phyloP scores from a whole-genome alignment of 805 yeast species.

The Saccharomycopsis vini region DNA sequence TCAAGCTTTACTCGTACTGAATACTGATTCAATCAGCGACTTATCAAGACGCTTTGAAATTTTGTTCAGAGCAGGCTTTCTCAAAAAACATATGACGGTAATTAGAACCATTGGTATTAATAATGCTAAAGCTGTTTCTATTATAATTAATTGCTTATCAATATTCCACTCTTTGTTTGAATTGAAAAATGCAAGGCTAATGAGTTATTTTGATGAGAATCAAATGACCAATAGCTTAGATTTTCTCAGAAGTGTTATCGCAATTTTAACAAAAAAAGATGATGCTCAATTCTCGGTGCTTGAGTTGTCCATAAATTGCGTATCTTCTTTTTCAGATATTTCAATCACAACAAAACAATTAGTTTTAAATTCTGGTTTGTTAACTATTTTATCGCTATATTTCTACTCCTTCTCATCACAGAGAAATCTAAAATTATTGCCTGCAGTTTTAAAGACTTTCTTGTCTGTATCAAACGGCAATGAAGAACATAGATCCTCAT shows the following conservation, averaged over 20 bases:
- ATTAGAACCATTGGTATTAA: conserved; percentile 3
- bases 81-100: conserved; percentile 9
- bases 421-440: conserved; percentile 6
- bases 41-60: conserved; percentile 29
- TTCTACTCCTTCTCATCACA: conserved; percentile 8
- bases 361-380: conserved; percentile 9
- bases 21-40: conserved; percentile 7
- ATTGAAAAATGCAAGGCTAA: conserved; percentile 6
- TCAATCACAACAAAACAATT: conserved; percentile 13
- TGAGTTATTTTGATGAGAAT: conserved; percentile 4
- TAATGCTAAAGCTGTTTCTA: conserved; percentile 6
- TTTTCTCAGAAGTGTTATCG: conserved; percentile 16
- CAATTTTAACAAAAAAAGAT: conserved; percentile 14
- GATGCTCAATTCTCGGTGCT: conserved; percentile 5
- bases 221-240: conserved; percentile 8
- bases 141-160: conserved; percentile 8
- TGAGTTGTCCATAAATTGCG: conserved; percentile 10
- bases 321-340: conserved; percentile 9
- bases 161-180: conserved; percentile 13
- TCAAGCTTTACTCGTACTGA: conserved; percentile 9
- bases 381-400: conserved; percentile 13
- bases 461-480: conserved; percentile 10
- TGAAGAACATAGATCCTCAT: conserved; percentile 11
- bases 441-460: conserved; percentile 9
- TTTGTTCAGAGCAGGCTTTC: conserved; percentile 17